Percentiles rank a stretch among this genome's conserved stretches.
Evolutionary conservation across 2,329 filamentous ascomycete species (phyloP).

Genomic region (Zymoseptoria crescenta): DNA sequence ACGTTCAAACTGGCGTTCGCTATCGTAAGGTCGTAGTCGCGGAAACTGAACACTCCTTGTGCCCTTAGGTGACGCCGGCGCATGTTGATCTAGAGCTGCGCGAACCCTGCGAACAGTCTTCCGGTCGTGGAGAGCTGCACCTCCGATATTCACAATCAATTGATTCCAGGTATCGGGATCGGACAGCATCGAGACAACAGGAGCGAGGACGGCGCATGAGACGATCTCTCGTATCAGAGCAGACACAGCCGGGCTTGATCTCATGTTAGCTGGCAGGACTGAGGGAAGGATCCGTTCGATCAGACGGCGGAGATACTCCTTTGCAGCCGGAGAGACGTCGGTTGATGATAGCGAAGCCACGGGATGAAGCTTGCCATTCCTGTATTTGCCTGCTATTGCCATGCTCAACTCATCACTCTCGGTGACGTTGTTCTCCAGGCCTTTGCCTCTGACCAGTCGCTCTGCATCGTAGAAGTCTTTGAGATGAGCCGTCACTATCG

Average conservation of each 20-base stretch:
- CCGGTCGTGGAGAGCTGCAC: conserved; percentile 77
- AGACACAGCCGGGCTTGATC: conserved; percentile 71
- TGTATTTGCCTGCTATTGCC: conserved; percentile 91
- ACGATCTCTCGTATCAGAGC: conserved; percentile 82
- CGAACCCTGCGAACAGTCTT: conserved; percentile 89
- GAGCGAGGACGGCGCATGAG: conserved; percentile 82
- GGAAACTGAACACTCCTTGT: conserved; percentile 55
- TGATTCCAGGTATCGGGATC: conserved; percentile 98
- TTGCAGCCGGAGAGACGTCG: conserved; percentile 76
- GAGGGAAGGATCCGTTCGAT: conserved; percentile 63
- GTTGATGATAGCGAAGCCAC: conserved; percentile 77
- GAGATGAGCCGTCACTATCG: conserved; percentile 80
- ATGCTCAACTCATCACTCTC: conserved; percentile 94
- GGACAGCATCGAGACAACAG: conserved; percentile 68
- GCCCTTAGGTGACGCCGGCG: conserved; percentile 56
- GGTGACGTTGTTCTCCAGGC: conserved; percentile 81
- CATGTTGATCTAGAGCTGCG: conserved; percentile 87
- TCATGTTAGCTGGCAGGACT: conserved; percentile 64
- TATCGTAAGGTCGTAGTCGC: conserved; percentile 70
- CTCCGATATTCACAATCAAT: conserved; percentile 74
- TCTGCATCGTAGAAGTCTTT: conserved; percentile 89
- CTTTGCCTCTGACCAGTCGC: conserved; percentile 73
- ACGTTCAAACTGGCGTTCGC: conserved; percentile 85
- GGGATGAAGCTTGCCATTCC: conserved; percentile 76
- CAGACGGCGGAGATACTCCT: conserved; percentile 77